These are phyloP conservation scores for Trichophyton rubrum DNA, from an alignment of 2,329 filamentous ascomycete genomes.

Conservation along the genomic window DNA sequence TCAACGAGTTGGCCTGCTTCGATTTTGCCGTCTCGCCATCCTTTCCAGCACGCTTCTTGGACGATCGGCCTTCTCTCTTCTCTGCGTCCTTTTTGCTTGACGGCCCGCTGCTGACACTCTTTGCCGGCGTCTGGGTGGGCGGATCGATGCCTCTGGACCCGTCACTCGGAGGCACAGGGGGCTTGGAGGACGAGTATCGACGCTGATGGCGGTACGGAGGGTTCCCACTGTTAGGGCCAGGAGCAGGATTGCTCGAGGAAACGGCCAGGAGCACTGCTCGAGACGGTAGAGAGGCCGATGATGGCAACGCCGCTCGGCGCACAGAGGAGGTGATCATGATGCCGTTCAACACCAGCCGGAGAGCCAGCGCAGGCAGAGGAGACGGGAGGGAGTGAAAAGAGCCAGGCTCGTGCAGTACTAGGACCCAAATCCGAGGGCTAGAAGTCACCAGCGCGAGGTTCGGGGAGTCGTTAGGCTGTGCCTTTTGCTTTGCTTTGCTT, in stretches of 20 bases:
- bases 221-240: slow-evolving; percentile 21
- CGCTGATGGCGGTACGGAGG: slow-evolving; percentile 27
- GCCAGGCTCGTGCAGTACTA: background rate
- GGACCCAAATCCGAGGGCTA: background rate
- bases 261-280: slow-evolving; percentile 19
- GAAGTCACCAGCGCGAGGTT: background rate
- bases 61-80: slow-evolving; percentile 22
- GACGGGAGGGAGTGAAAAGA: background rate
- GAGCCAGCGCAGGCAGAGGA: background rate
- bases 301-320: slow-evolving; percentile 33
- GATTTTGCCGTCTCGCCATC: slow-evolving; percentile 26
- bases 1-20: slow-evolving; percentile 29
- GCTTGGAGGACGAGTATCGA: slow-evolving; percentile 39
- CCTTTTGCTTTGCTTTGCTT: background rate
- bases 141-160: slow-evolving; percentile 32
- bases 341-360: background rate
- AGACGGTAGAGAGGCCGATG: slow-evolving; percentile 22
- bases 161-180: slow-evolving; percentile 34
- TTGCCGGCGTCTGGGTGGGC: slow-evolving; percentile 26
- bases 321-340: slow-evolving; percentile 36
- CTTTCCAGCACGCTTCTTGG: slow-evolving; percentile 25
- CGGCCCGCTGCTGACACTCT: slow-evolving; percentile 24
- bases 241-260: slow-evolving; percentile 15
- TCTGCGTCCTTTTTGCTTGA: slow-evolving; percentile 23
- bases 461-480: background rate